Evolutionary conservation across 2,329 filamentous ascomycete species (phyloP), one percentile per base, ranked within the genome.

Genomic region (Emydomyces testavorans): DNA sequence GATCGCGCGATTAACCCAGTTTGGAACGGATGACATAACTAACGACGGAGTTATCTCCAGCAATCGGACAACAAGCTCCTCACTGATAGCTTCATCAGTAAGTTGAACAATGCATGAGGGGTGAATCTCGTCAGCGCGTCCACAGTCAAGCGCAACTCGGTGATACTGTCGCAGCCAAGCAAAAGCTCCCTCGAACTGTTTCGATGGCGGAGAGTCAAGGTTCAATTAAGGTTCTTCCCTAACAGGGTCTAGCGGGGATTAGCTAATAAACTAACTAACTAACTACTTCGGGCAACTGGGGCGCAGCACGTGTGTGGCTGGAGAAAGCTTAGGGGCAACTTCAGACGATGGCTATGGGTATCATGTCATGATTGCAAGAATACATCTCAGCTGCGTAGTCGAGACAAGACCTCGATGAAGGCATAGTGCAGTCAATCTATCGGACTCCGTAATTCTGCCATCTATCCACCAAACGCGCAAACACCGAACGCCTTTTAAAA

Each of bases 271-370:
- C n/a, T n/a, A n/a, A n/a, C n/a, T n/a, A n/a, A n/a, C n/a, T n/a
- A n/a, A n/a, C n/a, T n/a, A n/a, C n/a, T n/a, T n/a, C n/a, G n/a
- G n/a, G n/a, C n/a, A n/a, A n/a, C n/a, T n/a, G n/a, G n/a, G n/a
- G n/a, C n/a, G n/a, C n/a, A n/a, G n/a, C n/a, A n/a, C n/a, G n/a
- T n/a, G 4, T 13, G 21, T 41, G 38, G 21, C 21, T 28, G 20
- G 38, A 53, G 49, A 52, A 49, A 18, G 47, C 50, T 46, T 51
- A n/a, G n/a, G n/a, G n/a, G n/a, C n/a, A n/a, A n/a, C n/a, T n/a
- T n/a, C n/a, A n/a, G n/a, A n/a, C n/a, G n/a, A n/a, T n/a, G n/a
- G n/a, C n/a, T n/a, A n/a, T n/a, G n/a, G n/a, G n/a, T n/a, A n/a
- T n/a, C n/a, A n/a, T n/a, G n/a, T n/a, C n/a, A n/a, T n/a, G n/a